These are phyloP conservation scores for Podospora tetraspora DNA, from an alignment of 495 filamentous ascomycete genomes.

Conservation along the genomic window DNA sequence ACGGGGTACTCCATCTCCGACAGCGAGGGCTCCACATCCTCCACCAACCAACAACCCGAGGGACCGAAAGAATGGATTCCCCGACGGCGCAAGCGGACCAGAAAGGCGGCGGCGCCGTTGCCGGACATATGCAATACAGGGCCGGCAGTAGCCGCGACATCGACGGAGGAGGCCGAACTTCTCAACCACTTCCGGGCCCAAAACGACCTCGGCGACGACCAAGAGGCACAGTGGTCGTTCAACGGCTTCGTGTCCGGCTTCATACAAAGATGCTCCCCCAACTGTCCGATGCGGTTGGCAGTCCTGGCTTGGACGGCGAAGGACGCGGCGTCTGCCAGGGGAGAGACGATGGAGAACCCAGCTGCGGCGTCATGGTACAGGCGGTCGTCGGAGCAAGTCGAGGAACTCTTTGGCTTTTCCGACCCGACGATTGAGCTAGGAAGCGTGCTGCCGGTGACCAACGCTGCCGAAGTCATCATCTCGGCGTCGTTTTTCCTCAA, in stretches of 20 bases:
- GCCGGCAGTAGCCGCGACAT: background rate
- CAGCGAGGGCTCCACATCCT: slow-evolving; percentile 16
- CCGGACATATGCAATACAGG: background rate
- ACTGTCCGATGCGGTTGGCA: slow-evolving; percentile 19
- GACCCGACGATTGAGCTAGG: slow-evolving; percentile 13
- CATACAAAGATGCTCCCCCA: slow-evolving; percentile 11
- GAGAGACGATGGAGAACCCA: background rate
- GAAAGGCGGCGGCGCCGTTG: slow-evolving; percentile 2
- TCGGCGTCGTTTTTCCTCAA: slow-evolving; percentile 19
- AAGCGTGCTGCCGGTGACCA: slow-evolving; percentile 11
- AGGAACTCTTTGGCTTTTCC: slow-evolving; percentile 10
- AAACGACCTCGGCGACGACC: slow-evolving; percentile 9
- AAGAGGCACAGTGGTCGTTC: slow-evolving; percentile 18
- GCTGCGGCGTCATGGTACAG: slow-evolving; percentile 9
- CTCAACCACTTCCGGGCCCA: slow-evolving; percentile 3
- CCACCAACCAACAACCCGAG: slow-evolving; percentile 3
- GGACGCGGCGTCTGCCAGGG: background rate
- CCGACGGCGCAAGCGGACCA: slow-evolving; percentile 16
- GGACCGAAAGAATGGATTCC: slow-evolving; percentile 24
- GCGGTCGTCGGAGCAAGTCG: slow-evolving; percentile 12
- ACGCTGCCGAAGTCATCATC: slow-evolving; percentile 19
- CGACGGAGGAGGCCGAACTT: background rate
- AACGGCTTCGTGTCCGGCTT: slow-evolving; percentile 22
- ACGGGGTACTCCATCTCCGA: slow-evolving; percentile 16
- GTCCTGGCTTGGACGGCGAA: slow-evolving; percentile 21